Percentiles rank a stretch among this genome's conserved stretches.
Conservation (phyloP, 2,329 filamentous ascomycete genomes). For the Mycocentrospora acerina region DNA sequence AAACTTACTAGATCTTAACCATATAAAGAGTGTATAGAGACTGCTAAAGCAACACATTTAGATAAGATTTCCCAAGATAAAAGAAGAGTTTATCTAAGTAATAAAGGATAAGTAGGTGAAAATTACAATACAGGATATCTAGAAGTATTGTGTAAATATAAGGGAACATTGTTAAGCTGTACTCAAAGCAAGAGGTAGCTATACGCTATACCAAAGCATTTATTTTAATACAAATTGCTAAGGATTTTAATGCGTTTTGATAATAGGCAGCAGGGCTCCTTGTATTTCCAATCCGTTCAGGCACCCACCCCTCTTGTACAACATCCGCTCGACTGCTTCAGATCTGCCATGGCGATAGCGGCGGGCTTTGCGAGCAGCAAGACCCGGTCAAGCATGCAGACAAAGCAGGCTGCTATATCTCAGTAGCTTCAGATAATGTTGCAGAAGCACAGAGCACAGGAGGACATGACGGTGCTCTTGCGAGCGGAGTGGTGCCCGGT, state of each 20-base stretch:
- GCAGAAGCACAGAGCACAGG: conserved; percentile 5
- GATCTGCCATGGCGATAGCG: too few relatives aligned
- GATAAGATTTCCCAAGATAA: too few relatives aligned
- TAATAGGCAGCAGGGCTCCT: too few relatives aligned
- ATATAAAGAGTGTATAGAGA: neutral
- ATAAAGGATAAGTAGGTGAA: neutral
- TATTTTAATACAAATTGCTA: neutral
- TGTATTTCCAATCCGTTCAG: too few relatives aligned
- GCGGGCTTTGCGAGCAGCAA: neutral
- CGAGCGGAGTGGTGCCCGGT: conserved; percentile 12
- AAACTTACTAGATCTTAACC: neutral
- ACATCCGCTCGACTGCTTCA: too few relatives aligned
- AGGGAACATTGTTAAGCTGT: neutral
- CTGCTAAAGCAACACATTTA: neutral
- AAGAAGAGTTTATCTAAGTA: neutral
- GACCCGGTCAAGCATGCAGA: neutral
- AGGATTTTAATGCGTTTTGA: neutral
- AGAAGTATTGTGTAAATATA: neutral
- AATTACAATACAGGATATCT: neutral
- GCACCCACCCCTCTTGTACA: too few relatives aligned
- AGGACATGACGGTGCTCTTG: conserved; percentile 25
- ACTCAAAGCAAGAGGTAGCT: neutral
- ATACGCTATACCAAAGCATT: neutral
- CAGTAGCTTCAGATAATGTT: neutral
- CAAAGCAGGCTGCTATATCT: neutral